Conservation (phyloP, 129 eudicot genomes). For the Apium graveolens region DNA sequence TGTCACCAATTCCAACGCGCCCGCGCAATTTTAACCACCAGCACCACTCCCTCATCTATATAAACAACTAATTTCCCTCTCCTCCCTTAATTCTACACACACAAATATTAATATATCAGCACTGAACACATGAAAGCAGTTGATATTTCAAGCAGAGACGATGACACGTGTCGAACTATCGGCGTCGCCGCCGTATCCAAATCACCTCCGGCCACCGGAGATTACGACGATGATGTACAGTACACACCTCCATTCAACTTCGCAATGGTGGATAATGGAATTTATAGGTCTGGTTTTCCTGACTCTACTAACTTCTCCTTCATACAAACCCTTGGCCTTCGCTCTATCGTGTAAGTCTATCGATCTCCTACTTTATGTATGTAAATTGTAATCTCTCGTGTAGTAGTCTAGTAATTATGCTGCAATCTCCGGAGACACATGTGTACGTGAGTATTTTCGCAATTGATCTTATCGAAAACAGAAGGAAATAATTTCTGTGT, state of each 20-base stretch:
- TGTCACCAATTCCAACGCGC: slow-evolving; percentile 1
- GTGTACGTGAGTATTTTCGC: neutral
- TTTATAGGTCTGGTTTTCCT: slow-evolving; percentile 82
- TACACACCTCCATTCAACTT: slow-evolving; percentile 77
- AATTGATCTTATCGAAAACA: neutral
- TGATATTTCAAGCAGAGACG: slow-evolving; percentile 3
- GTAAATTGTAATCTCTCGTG: neutral
- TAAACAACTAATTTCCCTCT: neutral
- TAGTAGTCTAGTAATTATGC: too few relatives aligned
- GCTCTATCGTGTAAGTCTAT: slow-evolving; percentile 66
- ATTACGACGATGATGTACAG: slow-evolving; percentile 24
- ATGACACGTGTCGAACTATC: slow-evolving; percentile 29
- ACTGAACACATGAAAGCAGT: slow-evolving; percentile 27
- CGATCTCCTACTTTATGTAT: neutral
- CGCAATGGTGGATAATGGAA: slow-evolving; percentile 77
- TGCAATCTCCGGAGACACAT: neutral
- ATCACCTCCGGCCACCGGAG: slow-evolving; percentile 21
- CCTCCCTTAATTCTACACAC: neutral
- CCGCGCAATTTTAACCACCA: slow-evolving; percentile 22
- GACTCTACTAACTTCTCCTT: slow-evolving; percentile 64
- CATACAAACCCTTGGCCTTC: slow-evolving; percentile 67
- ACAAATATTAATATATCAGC: neutral
- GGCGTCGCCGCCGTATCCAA: slow-evolving; percentile 24
- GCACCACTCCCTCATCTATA: slow-evolving; percentile 8
- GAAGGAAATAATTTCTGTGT: neutral